phyloP scores from a whole-genome alignment of 352 stramenopile species.

The Plasmopara viticola region DNA sequence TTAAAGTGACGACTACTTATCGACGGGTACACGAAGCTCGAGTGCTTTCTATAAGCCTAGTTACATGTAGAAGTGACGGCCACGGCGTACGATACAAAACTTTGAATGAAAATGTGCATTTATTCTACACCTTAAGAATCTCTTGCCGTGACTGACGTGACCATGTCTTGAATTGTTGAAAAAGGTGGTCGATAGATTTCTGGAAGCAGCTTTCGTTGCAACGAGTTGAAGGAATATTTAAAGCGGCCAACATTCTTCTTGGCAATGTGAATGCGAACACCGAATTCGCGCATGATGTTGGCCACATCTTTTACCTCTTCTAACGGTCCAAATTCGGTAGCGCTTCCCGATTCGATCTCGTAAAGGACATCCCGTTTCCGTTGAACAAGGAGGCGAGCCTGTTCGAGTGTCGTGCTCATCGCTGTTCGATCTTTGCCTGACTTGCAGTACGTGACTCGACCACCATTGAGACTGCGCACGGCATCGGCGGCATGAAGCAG shows the following conservation, averaged over 20 bases:
- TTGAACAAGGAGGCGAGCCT: slow-evolving; percentile 86
- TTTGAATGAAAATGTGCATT: slow-evolving; percentile 30
- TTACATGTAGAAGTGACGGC: slow-evolving; percentile 3
- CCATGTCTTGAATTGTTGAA: slow-evolving; percentile 88
- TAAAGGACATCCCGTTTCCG: slow-evolving; percentile 65
- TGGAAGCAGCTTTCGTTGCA: slow-evolving; percentile 94
- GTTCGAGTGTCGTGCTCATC: slow-evolving; percentile 95
- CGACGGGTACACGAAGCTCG: slow-evolving; percentile 5
- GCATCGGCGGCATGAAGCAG: slow-evolving; percentile 76
- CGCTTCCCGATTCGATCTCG: slow-evolving; percentile 51
- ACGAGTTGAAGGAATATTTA: slow-evolving; percentile 97
- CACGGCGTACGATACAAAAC: slow-evolving; percentile 22
- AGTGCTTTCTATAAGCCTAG: slow-evolving; percentile 6
- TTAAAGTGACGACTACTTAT: slow-evolving; percentile 10
- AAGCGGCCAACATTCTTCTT: slow-evolving; percentile 95
- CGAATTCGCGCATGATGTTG: slow-evolving; percentile 88
- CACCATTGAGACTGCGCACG: slow-evolving; percentile 88
- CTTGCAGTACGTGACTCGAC: slow-evolving; percentile 95
- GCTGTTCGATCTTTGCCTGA: slow-evolving; percentile 97
- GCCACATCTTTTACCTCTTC: slow-evolving; percentile 76
- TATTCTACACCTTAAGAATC: slow-evolving; percentile 55
- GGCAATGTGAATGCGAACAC: slow-evolving; percentile 92
- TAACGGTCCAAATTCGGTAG: slow-evolving; percentile 43
- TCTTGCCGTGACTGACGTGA: slow-evolving; percentile 84
- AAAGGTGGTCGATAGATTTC: slow-evolving; percentile 87